Base-by-base conservation (phyloP, 371 early-diverging fungal species). In the Haplosporangium sp. region DNA sequence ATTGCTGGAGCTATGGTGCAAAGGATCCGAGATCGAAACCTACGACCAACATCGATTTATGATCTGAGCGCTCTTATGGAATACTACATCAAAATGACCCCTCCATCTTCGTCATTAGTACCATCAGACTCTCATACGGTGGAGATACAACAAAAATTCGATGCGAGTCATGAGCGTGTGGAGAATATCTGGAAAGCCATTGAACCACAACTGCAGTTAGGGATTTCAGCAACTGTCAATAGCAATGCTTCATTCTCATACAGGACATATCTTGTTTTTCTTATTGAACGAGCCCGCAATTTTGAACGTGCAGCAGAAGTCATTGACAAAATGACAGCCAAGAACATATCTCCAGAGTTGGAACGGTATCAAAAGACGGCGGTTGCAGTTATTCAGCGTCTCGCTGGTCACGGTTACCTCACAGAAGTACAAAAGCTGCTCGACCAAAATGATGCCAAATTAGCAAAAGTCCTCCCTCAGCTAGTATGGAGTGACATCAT, bases 1-100 rank as follows among this genome's bases (percentile, higher is more conserved):
- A 56, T 74, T n/a, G 82, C 82, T 4, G 72, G 72, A 13, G 61
- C 72, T 0, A 81, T 81, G 82, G 72, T 81, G 1, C 72, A 81
- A 17, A 74, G 59, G 37, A 81, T 81, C 72, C 68, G 35, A 37
- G 63, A 72, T 10, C 19, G 52, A 20, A 65, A 69, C 48, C 35
- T 81, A 27, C 65, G 69, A 4, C 75, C 82, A 15, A 61, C 55
- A 3, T 75, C 75, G 13, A 75, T 75, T 19, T 75, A 81, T 35
- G 72, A 81, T 53, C 40, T 75, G 61, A 81, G 82, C 13, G 82
- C 82, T 0, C 63, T 81, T 9, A 39, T 81, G 55, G 82, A 81
- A 38, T 81, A 75, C 20, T 69, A 74, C 20, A 81, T 81, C 65
- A 81, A 75, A 19, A 45, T 72, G 63, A 63, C 67, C 19, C 61